Percentiles rank a stretch among this genome's conserved stretches.
Evolutionary conservation across 352 stramenopile species (phyloP).

Genomic region (Pilasporangium apinafurcum): DNA sequence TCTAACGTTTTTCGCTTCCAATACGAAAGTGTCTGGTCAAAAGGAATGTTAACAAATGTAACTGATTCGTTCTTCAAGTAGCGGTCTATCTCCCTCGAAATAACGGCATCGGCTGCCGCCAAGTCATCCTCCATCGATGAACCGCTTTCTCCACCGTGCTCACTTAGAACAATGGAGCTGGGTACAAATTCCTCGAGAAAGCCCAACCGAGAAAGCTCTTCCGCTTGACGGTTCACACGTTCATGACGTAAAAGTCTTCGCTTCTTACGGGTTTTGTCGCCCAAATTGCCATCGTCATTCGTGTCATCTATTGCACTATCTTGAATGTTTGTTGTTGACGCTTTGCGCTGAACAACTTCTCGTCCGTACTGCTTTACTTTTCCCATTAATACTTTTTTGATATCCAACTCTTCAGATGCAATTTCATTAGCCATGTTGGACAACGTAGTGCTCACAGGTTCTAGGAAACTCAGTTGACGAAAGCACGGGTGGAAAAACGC

Average conservation of each 20-base stretch:
- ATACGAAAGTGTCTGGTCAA: constrained; percentile 11
- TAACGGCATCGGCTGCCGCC: background rate
- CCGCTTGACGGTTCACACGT: constrained; percentile 6
- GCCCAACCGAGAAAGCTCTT: constrained; percentile 8
- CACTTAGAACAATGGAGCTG: background rate
- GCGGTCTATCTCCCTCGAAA: constrained; percentile 9
- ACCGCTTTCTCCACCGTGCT: background rate
- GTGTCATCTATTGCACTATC: background rate
- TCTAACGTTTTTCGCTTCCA: constrained; percentile 18
- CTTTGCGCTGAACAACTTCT: constrained; percentile 3
- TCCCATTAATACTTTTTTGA: background rate
- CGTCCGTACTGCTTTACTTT: constrained; percentile 2
- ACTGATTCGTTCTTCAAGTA: constrained; percentile 13
- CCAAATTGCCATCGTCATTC: background rate
- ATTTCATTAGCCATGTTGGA: background rate
- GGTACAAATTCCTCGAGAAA: constrained; percentile 4
- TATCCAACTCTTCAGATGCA: background rate
- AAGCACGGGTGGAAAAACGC: constrained; percentile 18
- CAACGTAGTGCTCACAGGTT: background rate
- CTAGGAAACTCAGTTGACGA: constrained; percentile 11
- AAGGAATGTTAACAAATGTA: constrained; percentile 8
- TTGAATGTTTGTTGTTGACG: background rate
- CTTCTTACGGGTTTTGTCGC: constrained; percentile 3
- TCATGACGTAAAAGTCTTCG: constrained; percentile 6
- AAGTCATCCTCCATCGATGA: background rate